Evolutionary conservation across 2,329 filamentous ascomycete genomes (phyloP).

Genomic region (Talaromyces verruculosus): DNA sequence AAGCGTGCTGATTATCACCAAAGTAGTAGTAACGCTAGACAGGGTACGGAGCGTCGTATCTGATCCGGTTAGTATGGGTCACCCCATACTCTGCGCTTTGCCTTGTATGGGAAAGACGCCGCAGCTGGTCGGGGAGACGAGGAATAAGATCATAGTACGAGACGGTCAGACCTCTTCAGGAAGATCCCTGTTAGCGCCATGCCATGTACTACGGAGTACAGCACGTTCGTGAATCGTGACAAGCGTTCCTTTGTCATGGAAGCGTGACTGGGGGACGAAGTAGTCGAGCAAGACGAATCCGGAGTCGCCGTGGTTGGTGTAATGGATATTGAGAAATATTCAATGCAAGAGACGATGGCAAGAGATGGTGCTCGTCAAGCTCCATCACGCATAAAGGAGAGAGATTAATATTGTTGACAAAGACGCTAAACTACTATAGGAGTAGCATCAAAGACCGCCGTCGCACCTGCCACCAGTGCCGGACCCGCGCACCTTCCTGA

Average conservation of each 20-base stretch:
- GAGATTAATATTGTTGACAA: background rate
- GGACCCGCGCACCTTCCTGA: conserved; percentile 3
- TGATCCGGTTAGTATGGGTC: conserved; percentile 12
- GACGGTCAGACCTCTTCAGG: conserved; percentile 7
- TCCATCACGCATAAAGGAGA: background rate
- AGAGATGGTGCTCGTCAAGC: background rate
- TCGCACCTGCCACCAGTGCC: background rate
- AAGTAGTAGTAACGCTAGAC: background rate
- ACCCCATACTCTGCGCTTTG: conserved; percentile 5
- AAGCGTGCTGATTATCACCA: background rate
- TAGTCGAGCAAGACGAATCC: background rate
- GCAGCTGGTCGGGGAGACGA: background rate
- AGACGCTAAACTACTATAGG: background rate
- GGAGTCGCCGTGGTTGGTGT: background rate
- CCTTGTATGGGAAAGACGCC: conserved; percentile 17
- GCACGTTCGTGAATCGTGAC: background rate
- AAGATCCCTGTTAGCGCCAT: conserved; percentile 6
- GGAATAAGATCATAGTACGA: background rate
- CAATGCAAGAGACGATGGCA: background rate
- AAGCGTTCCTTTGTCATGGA: conserved; percentile 2
- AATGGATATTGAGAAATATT: background rate
- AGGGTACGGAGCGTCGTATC: background rate
- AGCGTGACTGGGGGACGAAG: background rate
- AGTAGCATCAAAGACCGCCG: background rate
- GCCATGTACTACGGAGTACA: background rate